These are phyloP conservation scores for Colletotrichum viniferum DNA, from an alignment of 2,329 filamentous ascomycete genomes.

Conservation along the genomic window DNA sequence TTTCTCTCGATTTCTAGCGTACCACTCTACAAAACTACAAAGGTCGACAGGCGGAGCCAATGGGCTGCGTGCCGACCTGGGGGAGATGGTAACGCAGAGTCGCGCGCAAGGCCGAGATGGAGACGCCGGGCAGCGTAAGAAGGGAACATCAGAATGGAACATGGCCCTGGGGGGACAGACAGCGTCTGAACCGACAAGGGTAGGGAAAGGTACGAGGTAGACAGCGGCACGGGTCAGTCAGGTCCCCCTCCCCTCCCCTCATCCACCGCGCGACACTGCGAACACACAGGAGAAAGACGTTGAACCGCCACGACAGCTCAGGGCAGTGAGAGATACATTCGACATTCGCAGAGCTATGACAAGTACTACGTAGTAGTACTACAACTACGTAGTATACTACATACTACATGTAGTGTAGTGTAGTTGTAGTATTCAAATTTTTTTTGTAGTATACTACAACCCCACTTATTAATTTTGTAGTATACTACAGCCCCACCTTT, in stretches of 20 bases:
- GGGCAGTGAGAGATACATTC: background rate
- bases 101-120: slow-evolving; percentile 12
- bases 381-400: too few species aligned
- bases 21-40: background rate
- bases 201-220: background rate
- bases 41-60: background rate
- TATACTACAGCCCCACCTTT: too few species aligned
- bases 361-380: too few species aligned
- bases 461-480: too few species aligned
- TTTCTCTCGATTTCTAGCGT: background rate
- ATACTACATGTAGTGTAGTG: too few species aligned
- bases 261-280: background rate
- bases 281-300: background rate
- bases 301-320: background rate
- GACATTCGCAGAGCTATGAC: too few species aligned
- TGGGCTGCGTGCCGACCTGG: background rate
- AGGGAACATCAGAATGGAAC: background rate
- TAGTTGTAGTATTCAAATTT: too few species aligned
- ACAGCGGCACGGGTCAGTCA: background rate
- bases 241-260: background rate
- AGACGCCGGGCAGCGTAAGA: slow-evolving; percentile 6
- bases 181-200: background rate
- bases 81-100: background rate
- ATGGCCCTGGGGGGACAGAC: background rate
- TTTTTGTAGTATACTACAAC: too few species aligned